Conservation (phyloP, 208 protist species). For the Crithidia expoeki region DNA sequence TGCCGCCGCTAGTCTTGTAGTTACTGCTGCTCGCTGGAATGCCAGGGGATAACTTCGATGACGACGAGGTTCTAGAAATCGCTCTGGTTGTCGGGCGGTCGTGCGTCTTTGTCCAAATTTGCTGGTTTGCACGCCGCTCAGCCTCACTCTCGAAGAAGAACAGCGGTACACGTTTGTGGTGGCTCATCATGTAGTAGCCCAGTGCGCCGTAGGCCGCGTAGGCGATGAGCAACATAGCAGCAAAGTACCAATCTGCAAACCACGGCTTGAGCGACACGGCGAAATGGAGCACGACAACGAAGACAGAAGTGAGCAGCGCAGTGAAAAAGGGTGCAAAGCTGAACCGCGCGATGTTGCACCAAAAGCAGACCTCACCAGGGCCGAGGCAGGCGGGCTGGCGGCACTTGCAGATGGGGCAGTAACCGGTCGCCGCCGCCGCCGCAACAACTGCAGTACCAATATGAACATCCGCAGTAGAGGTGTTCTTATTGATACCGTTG, state of each 20-base stretch:
- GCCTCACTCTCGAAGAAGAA: conserved; percentile 27
- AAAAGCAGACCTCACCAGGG: conserved; percentile 65
- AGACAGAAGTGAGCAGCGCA: conserved; percentile 28
- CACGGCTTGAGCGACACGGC: conserved; percentile 60
- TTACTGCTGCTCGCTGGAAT: neutral
- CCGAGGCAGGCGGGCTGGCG: conserved; percentile 36
- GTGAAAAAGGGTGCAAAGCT: conserved; percentile 51
- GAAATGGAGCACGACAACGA: conserved; percentile 47
- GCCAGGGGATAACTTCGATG: neutral
- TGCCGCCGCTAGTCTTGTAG: neutral
- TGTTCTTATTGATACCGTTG: neutral
- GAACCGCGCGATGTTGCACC: conserved; percentile 61
- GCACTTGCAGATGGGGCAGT: conserved; percentile 64
- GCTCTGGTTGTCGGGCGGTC: neutral
- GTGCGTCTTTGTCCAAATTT: conserved; percentile 5
- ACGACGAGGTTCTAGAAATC: too few relatives aligned
- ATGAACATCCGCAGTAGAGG: too few relatives aligned
- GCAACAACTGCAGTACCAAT: too few relatives aligned
- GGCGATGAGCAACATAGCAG: conserved; percentile 37
- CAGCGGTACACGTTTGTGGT: conserved; percentile 17
- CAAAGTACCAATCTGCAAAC: conserved; percentile 64
- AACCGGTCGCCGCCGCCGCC: conserved; percentile 12
- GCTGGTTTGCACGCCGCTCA: conserved; percentile 1
- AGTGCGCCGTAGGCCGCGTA: conserved; percentile 35
- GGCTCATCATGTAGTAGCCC: conserved; percentile 28